Evolutionary conservation across 129 eudicot species (phyloP), one percentile per base, ranked within the genome.

Genomic region (carrot (Daucus carota)): DNA sequence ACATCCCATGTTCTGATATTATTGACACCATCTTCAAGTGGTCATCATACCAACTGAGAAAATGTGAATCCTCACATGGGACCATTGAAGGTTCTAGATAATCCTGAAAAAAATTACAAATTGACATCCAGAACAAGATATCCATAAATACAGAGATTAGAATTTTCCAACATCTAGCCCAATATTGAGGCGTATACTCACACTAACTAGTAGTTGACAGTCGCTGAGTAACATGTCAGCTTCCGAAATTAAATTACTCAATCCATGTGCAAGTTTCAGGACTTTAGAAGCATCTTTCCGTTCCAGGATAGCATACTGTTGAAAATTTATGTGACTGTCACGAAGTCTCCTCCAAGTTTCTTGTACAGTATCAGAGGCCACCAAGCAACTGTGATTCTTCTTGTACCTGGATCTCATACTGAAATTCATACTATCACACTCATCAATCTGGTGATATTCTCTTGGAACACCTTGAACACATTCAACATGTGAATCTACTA

Each of bases 331-430:
- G 36, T 68, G 74, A 50, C 82, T 77, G 20, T 84, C 77, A 52
- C 85, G 87, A 77, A 95, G 86, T 78, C 80, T 90, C 77, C 82
- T 84, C 99, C 97, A 95, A 20, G 89, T 84, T 77, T 95, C 96
- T 80, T 87, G 88, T 31, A 95, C 90, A 43, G 34, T 18, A 78
- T 89, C 86, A 67, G 74, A 77, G 3, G 65, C 77, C 16, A 9
- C 75, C 45, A 24, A 77, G 42, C 77, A 65, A 68, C 40, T 77
- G 42, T 72, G 63, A 71, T 60, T 69, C 31, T 70, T 65, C 43
- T 76, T 40, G 73, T 38, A 69, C 73, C 82, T 87, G 32, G 81
- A 66, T 68, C 78, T 77, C 81, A 68, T 72, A 76, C 38, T 76
- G 82, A 88, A 88, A 67, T 88, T 92, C 78, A 89, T 86, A 48